Conservation (phyloP, 495 filamentous ascomycete genomes). For the Physcia stellaris region DNA sequence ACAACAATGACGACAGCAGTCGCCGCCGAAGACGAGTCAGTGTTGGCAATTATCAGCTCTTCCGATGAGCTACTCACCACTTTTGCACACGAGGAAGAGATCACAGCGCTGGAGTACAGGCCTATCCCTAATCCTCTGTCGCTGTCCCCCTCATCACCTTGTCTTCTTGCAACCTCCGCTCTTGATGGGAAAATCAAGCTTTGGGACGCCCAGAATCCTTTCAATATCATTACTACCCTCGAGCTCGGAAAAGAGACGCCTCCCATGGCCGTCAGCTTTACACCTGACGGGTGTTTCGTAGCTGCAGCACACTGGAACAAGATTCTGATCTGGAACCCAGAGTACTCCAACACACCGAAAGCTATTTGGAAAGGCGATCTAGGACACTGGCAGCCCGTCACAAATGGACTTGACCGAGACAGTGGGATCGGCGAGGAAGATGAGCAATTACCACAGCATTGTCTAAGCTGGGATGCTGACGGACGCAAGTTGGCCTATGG, state of each 20-base stretch:
- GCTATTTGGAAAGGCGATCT: slow-evolving; percentile 43
- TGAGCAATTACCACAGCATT: slow-evolving; percentile 30
- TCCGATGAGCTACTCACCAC: slow-evolving; percentile 8
- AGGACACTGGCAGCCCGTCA: slow-evolving; percentile 17
- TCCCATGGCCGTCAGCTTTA: slow-evolving; percentile 51
- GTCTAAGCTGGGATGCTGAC: slow-evolving; percentile 60
- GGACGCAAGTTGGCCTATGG: slow-evolving; percentile 64
- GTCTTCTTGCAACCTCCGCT: slow-evolving; percentile 32
- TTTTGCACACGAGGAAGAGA: slow-evolving; percentile 28
- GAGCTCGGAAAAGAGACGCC: slow-evolving; percentile 32
- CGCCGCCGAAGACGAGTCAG: slow-evolving; percentile 12
- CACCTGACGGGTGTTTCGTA: slow-evolving; percentile 57
- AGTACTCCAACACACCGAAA: slow-evolving; percentile 49
- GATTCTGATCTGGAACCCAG: slow-evolving; percentile 60
- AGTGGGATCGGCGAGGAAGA: slow-evolving; percentile 27
- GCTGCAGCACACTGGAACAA: slow-evolving; percentile 52
- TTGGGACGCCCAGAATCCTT: slow-evolving; percentile 48
- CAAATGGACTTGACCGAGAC: slow-evolving; percentile 20
- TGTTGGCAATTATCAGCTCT: slow-evolving; percentile 8
- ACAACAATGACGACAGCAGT: slow-evolving; percentile 11
- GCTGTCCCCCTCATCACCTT: slow-evolving; percentile 15
- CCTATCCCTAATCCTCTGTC: slow-evolving; percentile 11
- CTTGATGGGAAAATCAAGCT: slow-evolving; percentile 51
- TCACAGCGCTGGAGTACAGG: slow-evolving; percentile 30
- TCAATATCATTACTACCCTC: slow-evolving; percentile 40